A percentile compares a stretch with the other conserved stretches of the same genome.
Conservation (phyloP, 495 filamentous ascomycete species). For the Penicillium salamii region DNA sequence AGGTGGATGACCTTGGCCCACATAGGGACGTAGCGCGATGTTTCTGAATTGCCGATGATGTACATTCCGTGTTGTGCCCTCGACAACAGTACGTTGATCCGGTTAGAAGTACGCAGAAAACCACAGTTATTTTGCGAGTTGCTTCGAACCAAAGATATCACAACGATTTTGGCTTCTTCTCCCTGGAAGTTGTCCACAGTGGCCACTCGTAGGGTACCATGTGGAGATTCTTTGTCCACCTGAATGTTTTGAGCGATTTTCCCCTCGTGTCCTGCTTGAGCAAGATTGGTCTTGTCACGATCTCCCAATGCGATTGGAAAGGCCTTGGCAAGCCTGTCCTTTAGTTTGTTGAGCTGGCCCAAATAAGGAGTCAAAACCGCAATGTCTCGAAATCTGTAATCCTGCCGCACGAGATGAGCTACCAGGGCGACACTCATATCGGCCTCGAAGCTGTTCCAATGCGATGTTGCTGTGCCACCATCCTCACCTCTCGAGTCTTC, state of each 20-base stretch:
- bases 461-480: slow-evolving; percentile 51
- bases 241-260: slow-evolving; percentile 21
- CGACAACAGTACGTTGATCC: slow-evolving; percentile 75
- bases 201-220: slow-evolving; percentile 62
- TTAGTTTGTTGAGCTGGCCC: slow-evolving; percentile 66
- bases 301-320: slow-evolving; percentile 68
- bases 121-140: slow-evolving; percentile 63
- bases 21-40: slow-evolving; percentile 58
- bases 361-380: slow-evolving; percentile 77
- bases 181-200: slow-evolving; percentile 88
- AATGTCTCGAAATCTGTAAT: slow-evolving; percentile 68
- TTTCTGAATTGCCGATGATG: slow-evolving; percentile 69
- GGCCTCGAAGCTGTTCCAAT: slow-evolving; percentile 67
- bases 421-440: slow-evolving; percentile 65
- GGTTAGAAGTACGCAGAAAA: slow-evolving; percentile 71
- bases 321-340: slow-evolving; percentile 42
- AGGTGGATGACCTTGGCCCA: slow-evolving; percentile 65
- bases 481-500: slow-evolving; percentile 26
- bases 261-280: slow-evolving; percentile 45
- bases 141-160: slow-evolving; percentile 80
- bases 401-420: slow-evolving; percentile 69
- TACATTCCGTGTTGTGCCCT: slow-evolving; percentile 83
- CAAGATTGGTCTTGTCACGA: slow-evolving; percentile 60
- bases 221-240: slow-evolving; percentile 41
- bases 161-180: slow-evolving; percentile 75